Conservation (phyloP, 768 basidiomycete genomes). For the Tulasnella sp. region DNA sequence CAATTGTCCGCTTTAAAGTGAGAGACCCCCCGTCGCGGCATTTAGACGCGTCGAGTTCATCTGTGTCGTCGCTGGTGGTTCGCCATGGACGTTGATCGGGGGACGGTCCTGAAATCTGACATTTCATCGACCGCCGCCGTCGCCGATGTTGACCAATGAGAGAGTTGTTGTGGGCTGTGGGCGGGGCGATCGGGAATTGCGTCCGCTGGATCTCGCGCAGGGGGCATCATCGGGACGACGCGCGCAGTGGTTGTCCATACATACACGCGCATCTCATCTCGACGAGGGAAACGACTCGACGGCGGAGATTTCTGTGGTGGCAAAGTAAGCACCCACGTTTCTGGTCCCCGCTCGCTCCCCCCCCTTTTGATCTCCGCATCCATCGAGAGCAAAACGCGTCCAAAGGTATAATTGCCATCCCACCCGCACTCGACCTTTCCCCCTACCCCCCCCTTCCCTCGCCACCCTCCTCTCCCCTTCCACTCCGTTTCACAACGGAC, state of each 20-base stretch:
- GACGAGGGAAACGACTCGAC: background rate
- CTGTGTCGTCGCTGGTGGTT: no score
- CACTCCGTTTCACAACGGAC: background rate
- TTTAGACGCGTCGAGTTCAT: no score
- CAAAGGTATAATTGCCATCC: background rate
- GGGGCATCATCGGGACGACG: background rate
- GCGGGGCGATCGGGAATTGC: background rate
- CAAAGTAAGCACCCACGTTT: background rate
- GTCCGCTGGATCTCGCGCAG: background rate
- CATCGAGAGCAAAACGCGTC: background rate
- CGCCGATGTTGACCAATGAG: background rate
- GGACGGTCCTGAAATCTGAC: background rate
- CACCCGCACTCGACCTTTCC: background rate
- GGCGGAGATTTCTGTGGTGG: background rate
- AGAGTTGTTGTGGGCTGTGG: background rate
- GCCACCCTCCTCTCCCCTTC: background rate
- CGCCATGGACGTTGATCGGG: background rate
- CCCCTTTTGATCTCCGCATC: background rate
- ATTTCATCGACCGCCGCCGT: background rate
- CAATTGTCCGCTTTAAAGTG: background rate
- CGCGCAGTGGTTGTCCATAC: background rate
- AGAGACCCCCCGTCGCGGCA: background rate
- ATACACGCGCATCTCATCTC: conserved; percentile 1
- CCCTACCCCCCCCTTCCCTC: background rate
- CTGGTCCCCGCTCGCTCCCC: background rate